Evolutionary conservation across 1,284 basidiomycete species (phyloP).

Genomic region (Ustilago bromivora): DNA sequence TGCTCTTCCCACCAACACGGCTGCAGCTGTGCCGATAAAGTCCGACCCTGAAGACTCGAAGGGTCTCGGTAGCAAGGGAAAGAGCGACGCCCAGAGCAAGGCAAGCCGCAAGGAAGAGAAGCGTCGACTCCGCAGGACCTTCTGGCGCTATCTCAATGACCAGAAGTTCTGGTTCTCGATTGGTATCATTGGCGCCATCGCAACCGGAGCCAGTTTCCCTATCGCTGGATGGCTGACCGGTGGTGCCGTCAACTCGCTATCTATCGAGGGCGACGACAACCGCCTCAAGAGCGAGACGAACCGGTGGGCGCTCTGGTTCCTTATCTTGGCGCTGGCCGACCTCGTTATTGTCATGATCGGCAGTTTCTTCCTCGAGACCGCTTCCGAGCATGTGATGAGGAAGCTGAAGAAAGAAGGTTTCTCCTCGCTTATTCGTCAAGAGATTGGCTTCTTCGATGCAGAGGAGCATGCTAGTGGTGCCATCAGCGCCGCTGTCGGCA

Average conservation of each 20-base stretch:
- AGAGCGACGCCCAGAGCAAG: constrained; percentile 21
- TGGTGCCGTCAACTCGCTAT: constrained; percentile 54
- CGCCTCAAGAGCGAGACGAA: constrained; percentile 42
- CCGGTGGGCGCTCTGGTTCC: constrained; percentile 60
- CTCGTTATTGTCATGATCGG: constrained; percentile 52
- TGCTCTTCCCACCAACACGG: constrained; percentile 23
- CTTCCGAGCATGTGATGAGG: constrained; percentile 58
- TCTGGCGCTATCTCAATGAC: constrained; percentile 40
- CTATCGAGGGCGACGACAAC: constrained; percentile 46
- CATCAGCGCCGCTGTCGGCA: constrained; percentile 70
- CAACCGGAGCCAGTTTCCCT: constrained; percentile 70
- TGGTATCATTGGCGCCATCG: constrained; percentile 46
- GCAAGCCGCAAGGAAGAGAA: constrained; percentile 31
- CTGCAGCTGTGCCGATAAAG: constrained; percentile 9
- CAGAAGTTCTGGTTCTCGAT: constrained; percentile 48
- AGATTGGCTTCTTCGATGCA: constrained; percentile 67
- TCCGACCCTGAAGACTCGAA: constrained; percentile 9
- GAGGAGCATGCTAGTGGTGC: constrained; percentile 69
- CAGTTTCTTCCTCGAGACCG: constrained; percentile 63
- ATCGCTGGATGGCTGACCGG: constrained; percentile 68
- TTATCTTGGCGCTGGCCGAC: constrained; percentile 54
- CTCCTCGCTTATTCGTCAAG: constrained; percentile 59
- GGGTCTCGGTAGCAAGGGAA: constrained; percentile 1
- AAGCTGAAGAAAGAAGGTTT: constrained; percentile 58
- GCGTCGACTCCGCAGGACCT: constrained; percentile 33